Base-by-base conservation (phyloP, 306 rosid genomes). In the Biancaea sappan region DNA sequence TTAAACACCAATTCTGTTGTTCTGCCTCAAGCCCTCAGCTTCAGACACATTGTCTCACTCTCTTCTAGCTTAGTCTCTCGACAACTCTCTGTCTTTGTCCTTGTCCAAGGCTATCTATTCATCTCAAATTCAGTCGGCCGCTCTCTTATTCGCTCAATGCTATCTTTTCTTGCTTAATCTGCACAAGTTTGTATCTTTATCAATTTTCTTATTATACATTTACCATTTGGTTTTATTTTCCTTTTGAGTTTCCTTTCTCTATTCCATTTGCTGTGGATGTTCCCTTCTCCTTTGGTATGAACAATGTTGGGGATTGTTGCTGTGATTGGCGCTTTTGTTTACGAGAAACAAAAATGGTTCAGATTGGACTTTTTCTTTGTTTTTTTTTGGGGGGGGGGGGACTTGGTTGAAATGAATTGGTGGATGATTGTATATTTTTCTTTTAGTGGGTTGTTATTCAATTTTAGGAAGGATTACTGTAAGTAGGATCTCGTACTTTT, bases 301-400 rank as follows among this genome's bases (percentile, higher is more conserved):
- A 18, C 60, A 29, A 51, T 47, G 58, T 47, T 29, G 73, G 44
- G 6, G 56, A 47, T 68, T 48, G 44, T 68, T 48, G 73, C 35
- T 37, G 48, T 37, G 68, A 62, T 68, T 68, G 60, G 2, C 60
- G 31, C 60, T 25, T 22, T 40, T 40, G 51, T 12, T 2, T 19
- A 15, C 46, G 19, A 11, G 13, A 22, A 37, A 63, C 19, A 40
- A 21, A 63, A 21, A 18, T 35, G 46, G 19, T 26, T 6, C 5
- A 18, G 82, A 77, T 73, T 82, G 80, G 80, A 68, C 66, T 64
- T 72, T 46, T n/a, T n/a, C n/a, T n/a, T n/a, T 12, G 31, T 16
- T 13, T 61, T 74, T 62, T 6, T 32, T n/a, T n/a, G n/a, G n/a
- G n/a, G n/a, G n/a, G 16, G 8, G 47, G 71, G 38, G 41, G 62